Evolutionary conservation across 768 basidiomycete species (phyloP).

Genomic region (Rhodotorula paludigena): DNA sequence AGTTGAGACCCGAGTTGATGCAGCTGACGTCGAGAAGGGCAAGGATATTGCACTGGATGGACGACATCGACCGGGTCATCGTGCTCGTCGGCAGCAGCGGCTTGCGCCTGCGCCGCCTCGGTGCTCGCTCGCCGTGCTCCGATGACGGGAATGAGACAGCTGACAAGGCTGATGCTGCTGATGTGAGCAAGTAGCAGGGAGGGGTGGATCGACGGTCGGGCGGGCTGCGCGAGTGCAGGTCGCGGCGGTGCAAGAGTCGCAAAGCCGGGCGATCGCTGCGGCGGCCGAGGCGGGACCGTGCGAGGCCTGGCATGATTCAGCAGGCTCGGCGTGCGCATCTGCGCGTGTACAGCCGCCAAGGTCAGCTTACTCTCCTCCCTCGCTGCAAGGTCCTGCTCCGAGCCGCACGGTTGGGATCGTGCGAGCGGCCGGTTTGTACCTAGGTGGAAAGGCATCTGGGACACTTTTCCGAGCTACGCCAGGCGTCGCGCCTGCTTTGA

Average conservation of each 20-base stretch:
- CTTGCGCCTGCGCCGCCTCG: neutral
- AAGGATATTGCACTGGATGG: conserved; percentile 19
- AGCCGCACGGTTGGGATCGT: no score
- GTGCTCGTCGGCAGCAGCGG: neutral
- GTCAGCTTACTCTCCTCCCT: no score
- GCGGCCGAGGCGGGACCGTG: neutral
- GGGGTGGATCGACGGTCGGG: conserved; percentile 1
- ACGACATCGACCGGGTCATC: conserved; percentile 1
- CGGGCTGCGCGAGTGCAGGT: neutral
- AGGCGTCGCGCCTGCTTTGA: no score
- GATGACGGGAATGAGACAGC: conserved; percentile 26
- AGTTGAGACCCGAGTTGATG: conserved; percentile 7
- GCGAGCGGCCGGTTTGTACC: no score
- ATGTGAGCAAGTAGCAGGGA: conserved; percentile 30
- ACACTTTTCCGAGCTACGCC: no score
- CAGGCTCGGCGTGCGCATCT: neutral
- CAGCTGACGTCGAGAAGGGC: conserved; percentile 5
- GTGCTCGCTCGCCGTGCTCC: neutral
- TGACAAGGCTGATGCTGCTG: conserved; percentile 15
- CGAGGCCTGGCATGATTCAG: neutral
- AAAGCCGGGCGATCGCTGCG: conserved; percentile 1
- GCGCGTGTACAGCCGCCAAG: neutral
- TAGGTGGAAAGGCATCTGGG: no score
- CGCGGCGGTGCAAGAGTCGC: conserved; percentile 8
- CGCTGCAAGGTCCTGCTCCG: no score